A percentile compares a stretch with the other conserved stretches of the same genome.
These are phyloP conservation scores for Bipolaris oryzae DNA, from an alignment of 2,329 filamentous ascomycete genomes.

Conservation along the genomic window DNA sequence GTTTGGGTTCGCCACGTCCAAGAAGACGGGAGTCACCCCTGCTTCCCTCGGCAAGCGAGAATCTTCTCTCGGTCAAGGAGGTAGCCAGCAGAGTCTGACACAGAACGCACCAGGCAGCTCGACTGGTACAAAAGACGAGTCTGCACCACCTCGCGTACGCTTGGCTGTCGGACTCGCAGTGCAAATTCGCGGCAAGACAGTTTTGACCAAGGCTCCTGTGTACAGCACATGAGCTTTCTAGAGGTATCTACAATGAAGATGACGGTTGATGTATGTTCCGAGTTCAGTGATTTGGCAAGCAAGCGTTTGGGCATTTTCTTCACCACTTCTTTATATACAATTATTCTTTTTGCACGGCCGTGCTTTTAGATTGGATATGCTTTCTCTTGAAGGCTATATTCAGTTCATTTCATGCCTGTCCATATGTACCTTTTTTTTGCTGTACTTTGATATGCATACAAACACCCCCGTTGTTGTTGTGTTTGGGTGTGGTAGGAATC, in stretches of 20 bases:
- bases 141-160: slow-evolving; percentile 52
- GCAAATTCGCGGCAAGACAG: slow-evolving; percentile 55
- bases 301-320: slow-evolving; percentile 15
- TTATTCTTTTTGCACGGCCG: slow-evolving; percentile 8
- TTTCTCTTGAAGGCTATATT: slow-evolving; percentile 27
- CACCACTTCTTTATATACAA: slow-evolving; percentile 18
- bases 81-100: slow-evolving; percentile 45
- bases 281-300: slow-evolving; percentile 26
- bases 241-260: background rate
- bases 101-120: slow-evolving; percentile 50
- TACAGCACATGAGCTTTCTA: slow-evolving; percentile 44
- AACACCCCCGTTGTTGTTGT: slow-evolving; percentile 45
- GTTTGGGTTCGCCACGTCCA: slow-evolving; percentile 52
- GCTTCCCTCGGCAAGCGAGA: slow-evolving; percentile 49
- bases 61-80: slow-evolving; percentile 46
- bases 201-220: slow-evolving; percentile 58
- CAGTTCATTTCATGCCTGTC: slow-evolving; percentile 9
- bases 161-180: slow-evolving; percentile 56
- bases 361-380: slow-evolving; percentile 13
- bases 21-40: slow-evolving; percentile 41
- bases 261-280: slow-evolving; percentile 11
- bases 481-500: slow-evolving; percentile 21
- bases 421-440: slow-evolving; percentile 19
- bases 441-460: slow-evolving; percentile 31
- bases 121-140: slow-evolving; percentile 48